Base-by-base conservation (phyloP, 371 early-diverging fungal species). In the Syncephalastrum racemosum region DNA sequence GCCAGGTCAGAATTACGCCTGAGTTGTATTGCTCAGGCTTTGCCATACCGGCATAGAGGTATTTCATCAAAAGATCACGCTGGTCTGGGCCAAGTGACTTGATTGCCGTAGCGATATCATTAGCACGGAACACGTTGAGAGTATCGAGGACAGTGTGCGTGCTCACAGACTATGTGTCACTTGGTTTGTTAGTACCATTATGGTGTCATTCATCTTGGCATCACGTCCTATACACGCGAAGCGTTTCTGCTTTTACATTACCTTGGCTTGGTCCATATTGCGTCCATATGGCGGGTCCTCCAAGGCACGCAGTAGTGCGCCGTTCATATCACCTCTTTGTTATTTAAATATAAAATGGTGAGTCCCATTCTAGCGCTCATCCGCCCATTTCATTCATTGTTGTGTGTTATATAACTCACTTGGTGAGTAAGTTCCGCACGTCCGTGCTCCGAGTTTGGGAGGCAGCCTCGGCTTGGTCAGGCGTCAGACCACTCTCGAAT, bases 1-100 rank as follows among this genome's bases (percentile, higher is more conserved):
- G 96, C 96, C 96, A 97, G 53, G 81, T 78, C 62, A 97, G 71
- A 53, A 95, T 64, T 44, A 89, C 81, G 15, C 86, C 84, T 19
- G 93, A 85, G 63, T 93, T 93, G 67, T 82, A 93, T 48, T 73
- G 62, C n/a, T 91, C 93, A 2, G 97, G 97, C 22, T 78, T 78
- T 4, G 90, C 91, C 85, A 97, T 80, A 22, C 92, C 95, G 16
- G 90, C 83, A 73, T 95, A 96, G 40, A 97, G 77, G 68, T 93
- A 97, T 73, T 93, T 95, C 81, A 95, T 86, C 68, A 96, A 65
- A 8, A 87, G 74, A 64, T 94, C 95, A 58, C 86, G 75, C 45
- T 91, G 84, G 23, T 84, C 84, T 10, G 67, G 61, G 6, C 67
- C 51, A 50, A 97, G 77, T 4, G 63, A 53, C 65, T 84, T 78